A percentile compares a stretch with the other conserved stretches of the same genome.
phyloP scores from a whole-genome alignment of 1,139 yeast species.

The Geotrichum reessii region DNA sequence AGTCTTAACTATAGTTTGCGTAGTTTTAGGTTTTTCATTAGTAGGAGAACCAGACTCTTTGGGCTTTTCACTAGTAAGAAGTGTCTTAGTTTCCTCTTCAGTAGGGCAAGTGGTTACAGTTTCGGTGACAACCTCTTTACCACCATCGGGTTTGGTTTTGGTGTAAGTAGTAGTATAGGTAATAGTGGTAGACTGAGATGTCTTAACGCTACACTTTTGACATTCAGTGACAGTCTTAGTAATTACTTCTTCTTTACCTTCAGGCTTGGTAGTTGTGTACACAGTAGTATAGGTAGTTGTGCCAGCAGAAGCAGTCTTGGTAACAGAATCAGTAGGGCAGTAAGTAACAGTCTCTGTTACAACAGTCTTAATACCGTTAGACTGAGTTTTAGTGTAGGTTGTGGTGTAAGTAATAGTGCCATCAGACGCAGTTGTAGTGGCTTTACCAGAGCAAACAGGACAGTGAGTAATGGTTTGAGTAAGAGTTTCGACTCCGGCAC shows the following conservation, averaged over 20 bases:
- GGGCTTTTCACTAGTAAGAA: not conserved
- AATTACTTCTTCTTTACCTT: not conserved
- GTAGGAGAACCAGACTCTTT: not conserved
- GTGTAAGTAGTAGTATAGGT: not conserved
- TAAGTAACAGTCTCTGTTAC: not conserved
- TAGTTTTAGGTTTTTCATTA: not conserved
- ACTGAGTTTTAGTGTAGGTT: constrained; percentile 4
- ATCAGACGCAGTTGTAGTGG: not conserved
- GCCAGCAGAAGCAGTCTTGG: not conserved
- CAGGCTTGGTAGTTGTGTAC: not conserved
- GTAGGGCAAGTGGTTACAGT: constrained; percentile 1
- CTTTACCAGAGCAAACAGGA: not conserved
- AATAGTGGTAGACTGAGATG: not conserved
- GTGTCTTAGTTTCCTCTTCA: not conserved
- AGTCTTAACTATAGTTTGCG: not conserved
- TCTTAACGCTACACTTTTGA: not conserved
- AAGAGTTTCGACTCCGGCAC: constrained; percentile 1
- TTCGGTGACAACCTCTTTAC: not conserved
- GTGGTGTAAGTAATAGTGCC: not conserved
- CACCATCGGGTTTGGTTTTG: constrained; percentile 1
- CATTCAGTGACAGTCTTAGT: constrained; percentile 3
- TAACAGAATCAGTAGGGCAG: not conserved
- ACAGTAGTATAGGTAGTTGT: not conserved
- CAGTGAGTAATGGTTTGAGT: not conserved
- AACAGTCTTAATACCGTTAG: not conserved